These are phyloP conservation scores for Suillus brevipes DNA, from an alignment of 768 basidiomycete genomes.

Conservation along the genomic window DNA sequence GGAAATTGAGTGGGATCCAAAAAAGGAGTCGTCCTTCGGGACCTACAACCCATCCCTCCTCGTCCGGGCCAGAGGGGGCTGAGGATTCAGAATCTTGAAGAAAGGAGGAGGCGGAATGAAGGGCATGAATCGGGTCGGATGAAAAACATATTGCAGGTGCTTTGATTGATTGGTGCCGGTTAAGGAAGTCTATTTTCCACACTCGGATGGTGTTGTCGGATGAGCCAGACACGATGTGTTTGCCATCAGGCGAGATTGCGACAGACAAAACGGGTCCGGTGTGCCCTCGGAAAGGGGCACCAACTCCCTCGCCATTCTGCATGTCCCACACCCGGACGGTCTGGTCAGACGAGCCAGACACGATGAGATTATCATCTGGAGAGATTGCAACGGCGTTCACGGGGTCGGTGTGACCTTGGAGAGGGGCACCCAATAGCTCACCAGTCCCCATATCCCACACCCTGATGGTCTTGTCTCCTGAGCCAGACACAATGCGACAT, in stretches of 20 bases:
- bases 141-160: background rate
- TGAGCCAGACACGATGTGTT: background rate
- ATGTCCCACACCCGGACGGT: constrained; percentile 1
- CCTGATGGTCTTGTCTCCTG: background rate
- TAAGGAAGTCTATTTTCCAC: background rate
- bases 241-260: constrained; percentile 14
- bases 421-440: background rate
- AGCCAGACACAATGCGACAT: background rate
- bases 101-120: background rate
- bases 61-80: background rate
- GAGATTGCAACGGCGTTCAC: background rate
- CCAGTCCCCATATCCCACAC: background rate
- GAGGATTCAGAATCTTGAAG: background rate
- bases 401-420: background rate
- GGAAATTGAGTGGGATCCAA: no score
- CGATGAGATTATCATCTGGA: background rate
- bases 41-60: background rate
- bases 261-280: constrained; percentile 9
- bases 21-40: background rate
- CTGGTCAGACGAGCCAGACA: constrained; percentile 2
- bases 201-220: background rate
- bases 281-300: constrained; percentile 4
- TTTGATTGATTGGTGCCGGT: background rate
- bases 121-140: background rate
- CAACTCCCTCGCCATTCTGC: background rate